A percentile compares a stretch with the other conserved stretches of the same genome.
phyloP scores from a whole-genome alignment of 352 stramenopile species.

The Phytophthora agathidicida region DNA sequence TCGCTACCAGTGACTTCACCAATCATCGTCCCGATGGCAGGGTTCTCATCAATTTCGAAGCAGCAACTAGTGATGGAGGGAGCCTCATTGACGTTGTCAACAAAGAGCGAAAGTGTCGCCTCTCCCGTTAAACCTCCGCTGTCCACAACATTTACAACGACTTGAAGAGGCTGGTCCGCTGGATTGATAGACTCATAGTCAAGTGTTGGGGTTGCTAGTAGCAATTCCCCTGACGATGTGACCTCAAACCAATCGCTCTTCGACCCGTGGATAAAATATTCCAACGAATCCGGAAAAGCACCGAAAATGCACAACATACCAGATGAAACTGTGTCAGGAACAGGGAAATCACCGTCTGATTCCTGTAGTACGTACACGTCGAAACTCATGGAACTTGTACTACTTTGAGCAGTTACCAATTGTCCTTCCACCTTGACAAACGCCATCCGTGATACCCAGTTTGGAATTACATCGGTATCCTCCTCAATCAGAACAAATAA shows the following conservation, averaged over 20 bases:
- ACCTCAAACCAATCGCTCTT: slow-evolving; percentile 29
- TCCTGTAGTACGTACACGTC: slow-evolving; percentile 24
- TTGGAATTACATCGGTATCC: slow-evolving; percentile 4
- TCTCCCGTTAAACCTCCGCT: slow-evolving; percentile 44
- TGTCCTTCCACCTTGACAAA: slow-evolving; percentile 17
- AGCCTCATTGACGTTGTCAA: slow-evolving; percentile 63
- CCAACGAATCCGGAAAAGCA: slow-evolving; percentile 24
- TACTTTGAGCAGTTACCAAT: slow-evolving; percentile 32
- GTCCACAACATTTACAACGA: slow-evolving; percentile 44
- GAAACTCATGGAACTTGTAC: slow-evolving; percentile 31
- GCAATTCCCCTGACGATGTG: slow-evolving; percentile 27
- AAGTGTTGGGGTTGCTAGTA: slow-evolving; percentile 25
- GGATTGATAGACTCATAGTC: slow-evolving; percentile 46
- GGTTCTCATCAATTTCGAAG: slow-evolving; percentile 58
- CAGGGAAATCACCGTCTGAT: slow-evolving; percentile 1
- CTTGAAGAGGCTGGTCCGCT: slow-evolving; percentile 23
- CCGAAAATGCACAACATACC: slow-evolving; percentile 33
- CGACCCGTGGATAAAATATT: slow-evolving; percentile 32
- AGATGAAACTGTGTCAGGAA: slow-evolving; percentile 6
- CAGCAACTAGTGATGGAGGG: slow-evolving; percentile 33
- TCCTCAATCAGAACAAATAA: slow-evolving; percentile 25
- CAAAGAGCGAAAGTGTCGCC: slow-evolving; percentile 35
- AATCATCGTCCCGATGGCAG: slow-evolving; percentile 44
- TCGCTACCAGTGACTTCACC: slow-evolving; percentile 41
- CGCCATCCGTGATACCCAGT: slow-evolving; percentile 11